Evolutionary conservation across 2,329 filamentous ascomycete species (phyloP).

Genomic region (Byssochlamys sp.): DNA sequence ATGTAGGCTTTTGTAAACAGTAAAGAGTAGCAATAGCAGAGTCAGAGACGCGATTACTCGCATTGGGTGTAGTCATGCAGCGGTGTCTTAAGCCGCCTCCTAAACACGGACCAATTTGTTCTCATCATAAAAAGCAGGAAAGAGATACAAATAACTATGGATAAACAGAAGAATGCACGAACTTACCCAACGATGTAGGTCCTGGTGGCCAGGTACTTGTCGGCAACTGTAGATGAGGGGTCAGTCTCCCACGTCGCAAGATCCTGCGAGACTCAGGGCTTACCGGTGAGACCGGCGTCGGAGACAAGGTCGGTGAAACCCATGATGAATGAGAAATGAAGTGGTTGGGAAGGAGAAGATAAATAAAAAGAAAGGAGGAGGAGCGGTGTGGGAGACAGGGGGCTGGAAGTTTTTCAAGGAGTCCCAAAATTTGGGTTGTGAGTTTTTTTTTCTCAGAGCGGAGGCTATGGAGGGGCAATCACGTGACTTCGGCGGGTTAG

Average conservation of each 20-base stretch:
- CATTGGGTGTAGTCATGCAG: constrained; percentile 67
- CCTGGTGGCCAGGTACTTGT: constrained; percentile 46
- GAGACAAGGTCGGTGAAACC: constrained; percentile 58
- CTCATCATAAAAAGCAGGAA: constrained; percentile 55
- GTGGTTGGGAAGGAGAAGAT: constrained; percentile 8
- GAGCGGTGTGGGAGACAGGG: constrained; percentile 13
- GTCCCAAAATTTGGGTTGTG: constrained; percentile 9
- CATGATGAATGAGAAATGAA: constrained; percentile 38
- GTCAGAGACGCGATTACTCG: constrained; percentile 70
- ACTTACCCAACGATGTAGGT: constrained; percentile 79
- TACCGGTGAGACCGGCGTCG: constrained; percentile 53
- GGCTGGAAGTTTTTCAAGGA: constrained; percentile 20
- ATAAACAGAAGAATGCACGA: constrained; percentile 14
- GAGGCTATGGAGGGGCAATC: constrained; percentile 5
- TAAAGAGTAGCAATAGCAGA: constrained; percentile 12
- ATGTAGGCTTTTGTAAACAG: constrained; percentile 6
- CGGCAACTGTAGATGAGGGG: constrained; percentile 31
- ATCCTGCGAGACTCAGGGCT: constrained; percentile 21
- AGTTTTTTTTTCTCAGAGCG: constrained; percentile 12
- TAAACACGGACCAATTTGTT: constrained; percentile 90
- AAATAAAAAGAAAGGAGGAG: constrained; percentile 9
- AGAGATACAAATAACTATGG: constrained; percentile 8
- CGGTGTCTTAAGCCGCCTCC: constrained; percentile 88
- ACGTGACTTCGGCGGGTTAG: constrained; percentile 18
- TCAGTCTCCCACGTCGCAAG: constrained; percentile 18